Conservation (phyloP, 345 rosid species). For the Murraya paniculata region DNA sequence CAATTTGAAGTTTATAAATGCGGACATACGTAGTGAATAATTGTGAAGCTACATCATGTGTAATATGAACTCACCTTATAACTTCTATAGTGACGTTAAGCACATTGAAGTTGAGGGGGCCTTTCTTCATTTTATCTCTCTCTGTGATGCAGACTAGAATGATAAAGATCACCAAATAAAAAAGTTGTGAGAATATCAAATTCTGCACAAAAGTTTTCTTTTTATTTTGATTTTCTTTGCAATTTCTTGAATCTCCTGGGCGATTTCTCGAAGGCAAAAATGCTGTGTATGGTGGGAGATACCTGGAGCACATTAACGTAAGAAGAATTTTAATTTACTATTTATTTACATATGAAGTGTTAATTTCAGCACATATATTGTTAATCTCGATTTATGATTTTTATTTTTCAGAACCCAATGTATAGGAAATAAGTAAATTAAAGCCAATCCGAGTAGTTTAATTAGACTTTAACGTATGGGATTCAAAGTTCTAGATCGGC, state of each 20-base stretch:
- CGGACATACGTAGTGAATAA: too few relatives aligned
- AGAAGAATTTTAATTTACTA: not conserved
- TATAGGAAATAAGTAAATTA: too few relatives aligned
- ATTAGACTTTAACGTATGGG: too few relatives aligned
- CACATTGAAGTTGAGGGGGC: conserved; percentile 38
- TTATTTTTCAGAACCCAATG: too few relatives aligned
- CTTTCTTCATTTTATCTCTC: conserved; percentile 27
- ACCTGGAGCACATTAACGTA: conserved; percentile 18
- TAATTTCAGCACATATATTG: too few relatives aligned
- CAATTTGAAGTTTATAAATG: too few relatives aligned
- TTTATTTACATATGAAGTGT: too few relatives aligned
- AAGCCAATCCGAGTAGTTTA: too few relatives aligned
- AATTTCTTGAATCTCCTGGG: not conserved
- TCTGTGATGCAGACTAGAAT: conserved; percentile 37
- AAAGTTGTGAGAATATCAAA: conserved; percentile 27
- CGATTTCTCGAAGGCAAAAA: conserved; percentile 16
- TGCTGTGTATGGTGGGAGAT: conserved; percentile 38
- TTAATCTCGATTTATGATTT: too few relatives aligned
- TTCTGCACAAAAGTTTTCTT: conserved; percentile 18
- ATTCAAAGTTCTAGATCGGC: too few relatives aligned
- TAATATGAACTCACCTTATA: conserved; percentile 19
- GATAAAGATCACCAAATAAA: conserved; percentile 30
- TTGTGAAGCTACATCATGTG: too few relatives aligned
- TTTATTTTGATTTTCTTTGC: not conserved
- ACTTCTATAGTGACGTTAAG: conserved; percentile 31